A percentile compares a stretch with the other conserved stretches of the same genome.
Evolutionary conservation across 352 stramenopile genomes (phyloP).

Genomic region (Globisporangium mamillatum): DNA sequence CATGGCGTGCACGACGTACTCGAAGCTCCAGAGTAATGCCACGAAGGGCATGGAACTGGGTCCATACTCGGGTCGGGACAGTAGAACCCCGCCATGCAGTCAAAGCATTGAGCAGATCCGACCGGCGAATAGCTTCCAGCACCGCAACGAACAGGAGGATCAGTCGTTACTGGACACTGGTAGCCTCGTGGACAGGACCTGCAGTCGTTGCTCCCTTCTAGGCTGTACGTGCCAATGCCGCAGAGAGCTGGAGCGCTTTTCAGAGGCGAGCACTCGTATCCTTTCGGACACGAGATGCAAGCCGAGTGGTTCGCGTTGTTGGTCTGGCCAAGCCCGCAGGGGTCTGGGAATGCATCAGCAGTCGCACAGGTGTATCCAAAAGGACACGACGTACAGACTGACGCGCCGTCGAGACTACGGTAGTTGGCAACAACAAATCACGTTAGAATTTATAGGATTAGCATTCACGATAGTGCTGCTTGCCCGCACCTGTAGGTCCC

Average conservation of each 20-base stretch:
- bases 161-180: constrained; percentile 42
- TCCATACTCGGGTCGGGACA: constrained; percentile 43
- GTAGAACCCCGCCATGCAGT: constrained; percentile 40
- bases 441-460: constrained; percentile 4
- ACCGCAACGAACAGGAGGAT: constrained; percentile 9
- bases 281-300: constrained; percentile 21
- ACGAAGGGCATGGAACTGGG: constrained; percentile 32
- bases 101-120: constrained; percentile 34
- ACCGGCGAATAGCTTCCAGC: constrained; percentile 29
- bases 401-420: constrained; percentile 28
- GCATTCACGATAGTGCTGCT: not conserved
- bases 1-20: constrained; percentile 47
- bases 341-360: constrained; percentile 24
- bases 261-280: constrained; percentile 13
- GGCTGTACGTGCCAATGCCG: constrained; percentile 8
- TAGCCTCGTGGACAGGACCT: constrained; percentile 17
- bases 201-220: constrained; percentile 9
- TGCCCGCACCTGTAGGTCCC: constrained; percentile 33
- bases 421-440: constrained; percentile 9
- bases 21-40: constrained; percentile 37
- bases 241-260: constrained; percentile 2
- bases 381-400: constrained; percentile 39
- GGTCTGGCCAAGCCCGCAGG: constrained; percentile 12
- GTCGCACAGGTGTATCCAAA: constrained; percentile 42
- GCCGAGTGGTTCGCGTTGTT: constrained; percentile 39